Conservation (phyloP, 1,139 yeast genomes). For the Candida sanyaensis region DNA sequence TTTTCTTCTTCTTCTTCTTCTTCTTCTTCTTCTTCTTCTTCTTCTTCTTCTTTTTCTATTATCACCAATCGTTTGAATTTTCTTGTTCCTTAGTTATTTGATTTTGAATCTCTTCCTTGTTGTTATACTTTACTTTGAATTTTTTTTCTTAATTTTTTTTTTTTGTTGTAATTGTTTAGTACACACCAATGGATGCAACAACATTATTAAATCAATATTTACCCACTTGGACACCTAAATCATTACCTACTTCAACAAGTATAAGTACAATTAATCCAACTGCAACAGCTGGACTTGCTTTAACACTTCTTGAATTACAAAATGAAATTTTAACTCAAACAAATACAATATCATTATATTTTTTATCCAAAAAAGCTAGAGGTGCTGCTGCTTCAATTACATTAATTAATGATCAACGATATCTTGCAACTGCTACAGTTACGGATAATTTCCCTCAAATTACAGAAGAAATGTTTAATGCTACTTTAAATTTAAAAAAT, state of each 20-base stretch:
- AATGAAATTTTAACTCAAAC: constrained; percentile 17
- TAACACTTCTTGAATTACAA: constrained; percentile 10
- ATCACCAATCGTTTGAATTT: too few relatives aligned
- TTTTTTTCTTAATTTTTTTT: too few relatives aligned
- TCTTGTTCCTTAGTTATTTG: too few relatives aligned
- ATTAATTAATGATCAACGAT: constrained; percentile 29
- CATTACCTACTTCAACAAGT: constrained; percentile 15
- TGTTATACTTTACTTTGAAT: too few relatives aligned
- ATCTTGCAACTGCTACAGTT: constrained; percentile 42
- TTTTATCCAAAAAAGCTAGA: constrained; percentile 16
- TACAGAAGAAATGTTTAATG: constrained; percentile 32
- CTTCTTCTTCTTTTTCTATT: too few relatives aligned
- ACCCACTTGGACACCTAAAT: constrained; percentile 21
- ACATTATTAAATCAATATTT: constrained; percentile 7
- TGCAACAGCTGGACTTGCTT: constrained; percentile 18
- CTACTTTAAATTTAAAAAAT: constrained; percentile 30
- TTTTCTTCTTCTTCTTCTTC: too few relatives aligned
- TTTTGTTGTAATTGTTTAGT: too few relatives aligned
- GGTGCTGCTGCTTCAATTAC: constrained; percentile 43
- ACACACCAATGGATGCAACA: not conserved
- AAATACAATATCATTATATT: constrained; percentile 12
- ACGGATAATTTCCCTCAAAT: constrained; percentile 28
- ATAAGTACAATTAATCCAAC: constrained; percentile 21
- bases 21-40: too few relatives aligned
- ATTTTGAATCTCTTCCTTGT: not conserved